Conservation (phyloP, 2,329 filamentous ascomycete genomes). For the Trichothecium sympodiale region DNA sequence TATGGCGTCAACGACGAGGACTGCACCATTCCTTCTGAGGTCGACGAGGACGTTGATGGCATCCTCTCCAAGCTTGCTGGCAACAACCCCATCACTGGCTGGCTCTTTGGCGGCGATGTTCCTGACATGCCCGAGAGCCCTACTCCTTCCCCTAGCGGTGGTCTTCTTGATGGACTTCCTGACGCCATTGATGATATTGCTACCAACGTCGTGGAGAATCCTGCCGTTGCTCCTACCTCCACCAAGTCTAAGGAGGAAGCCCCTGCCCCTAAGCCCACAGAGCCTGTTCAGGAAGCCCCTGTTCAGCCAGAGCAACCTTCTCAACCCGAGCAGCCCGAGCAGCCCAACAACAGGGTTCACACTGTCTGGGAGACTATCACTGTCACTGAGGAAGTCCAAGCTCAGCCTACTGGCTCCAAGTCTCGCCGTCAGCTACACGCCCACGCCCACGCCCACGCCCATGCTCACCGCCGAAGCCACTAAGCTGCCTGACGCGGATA, state of each 20-base stretch:
- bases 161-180: neutral
- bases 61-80: slow-evolving; percentile 40
- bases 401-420: too few relatives aligned
- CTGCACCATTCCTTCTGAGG: slow-evolving; percentile 38
- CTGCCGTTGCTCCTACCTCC: slow-evolving; percentile 1
- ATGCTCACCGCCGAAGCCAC: too few relatives aligned
- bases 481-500: too few relatives aligned
- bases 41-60: slow-evolving; percentile 33
- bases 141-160: neutral
- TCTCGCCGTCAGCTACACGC: too few relatives aligned
- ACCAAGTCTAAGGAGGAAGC: neutral
- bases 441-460: too few relatives aligned
- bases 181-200: slow-evolving; percentile 1
- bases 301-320: neutral
- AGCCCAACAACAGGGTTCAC: slow-evolving; percentile 13
- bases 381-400: slow-evolving; percentile 19
- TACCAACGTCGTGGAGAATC: slow-evolving; percentile 4
- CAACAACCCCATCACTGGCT: slow-evolving; percentile 38
- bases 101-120: slow-evolving; percentile 1
- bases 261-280: neutral
- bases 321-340: neutral
- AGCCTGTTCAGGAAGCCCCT: neutral
- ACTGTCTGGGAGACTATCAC: slow-evolving; percentile 36
- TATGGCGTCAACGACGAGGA: slow-evolving; percentile 38
- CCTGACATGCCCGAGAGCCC: neutral